A percentile compares a stretch with the other conserved stretches of the same genome.
Evolutionary conservation across 441 rosid genomes (phyloP).

Genomic region (Gossypium aridum): DNA sequence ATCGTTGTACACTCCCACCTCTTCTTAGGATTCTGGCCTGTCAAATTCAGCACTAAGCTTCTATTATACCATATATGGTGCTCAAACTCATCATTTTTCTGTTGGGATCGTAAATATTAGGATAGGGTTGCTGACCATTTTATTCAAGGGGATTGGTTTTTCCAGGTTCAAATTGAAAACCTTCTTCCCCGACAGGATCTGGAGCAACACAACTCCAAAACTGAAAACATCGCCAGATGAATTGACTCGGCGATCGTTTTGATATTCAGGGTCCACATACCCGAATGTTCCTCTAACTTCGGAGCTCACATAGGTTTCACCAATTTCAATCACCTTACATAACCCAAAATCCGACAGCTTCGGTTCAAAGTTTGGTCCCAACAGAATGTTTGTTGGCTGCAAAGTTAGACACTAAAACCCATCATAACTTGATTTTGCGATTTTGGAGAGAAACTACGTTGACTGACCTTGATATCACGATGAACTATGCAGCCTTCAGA

Average conservation of each 20-base stretch:
- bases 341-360: conserved; percentile 59
- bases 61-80: background rate
- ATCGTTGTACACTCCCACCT: conserved; percentile 29
- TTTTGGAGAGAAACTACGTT: no score
- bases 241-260: conserved; percentile 23
- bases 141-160: conserved; percentile 35
- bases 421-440: background rate
- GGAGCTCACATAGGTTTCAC: conserved; percentile 36
- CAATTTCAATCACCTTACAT: conserved; percentile 36
- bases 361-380: conserved; percentile 45
- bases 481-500: conserved; percentile 62
- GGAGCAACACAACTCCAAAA: conserved; percentile 48
- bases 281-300: conserved; percentile 60
- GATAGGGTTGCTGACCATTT: conserved; percentile 28
- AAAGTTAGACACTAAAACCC: background rate
- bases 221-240: conserved; percentile 51
- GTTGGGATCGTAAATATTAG: background rate
- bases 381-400: conserved; percentile 52
- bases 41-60: conserved; percentile 9
- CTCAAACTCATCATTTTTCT: background rate
- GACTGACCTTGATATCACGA: conserved; percentile 46
- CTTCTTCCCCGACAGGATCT: conserved; percentile 44
- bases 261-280: conserved; percentile 37
- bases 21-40: conserved; percentile 40
- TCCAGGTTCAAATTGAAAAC: conserved; percentile 38